A percentile compares a stretch with the other conserved stretches of the same genome.
phyloP scores from a whole-genome alignment of 495 filamentous ascomycete species.

The Pseudomonodictys pantanalensis region DNA sequence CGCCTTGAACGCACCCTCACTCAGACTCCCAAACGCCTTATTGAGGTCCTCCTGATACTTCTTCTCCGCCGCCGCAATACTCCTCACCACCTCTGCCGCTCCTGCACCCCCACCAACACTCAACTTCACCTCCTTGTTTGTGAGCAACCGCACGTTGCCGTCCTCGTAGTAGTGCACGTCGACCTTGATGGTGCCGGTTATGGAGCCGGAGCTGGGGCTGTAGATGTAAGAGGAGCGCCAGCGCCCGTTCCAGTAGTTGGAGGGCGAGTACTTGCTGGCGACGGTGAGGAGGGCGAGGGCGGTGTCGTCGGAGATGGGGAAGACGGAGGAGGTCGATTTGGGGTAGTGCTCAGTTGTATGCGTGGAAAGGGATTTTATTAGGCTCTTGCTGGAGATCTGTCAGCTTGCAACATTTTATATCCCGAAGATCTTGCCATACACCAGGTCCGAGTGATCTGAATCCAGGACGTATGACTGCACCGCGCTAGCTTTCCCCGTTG shows the following conservation, averaged over 20 bases:
- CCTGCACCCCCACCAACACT: conserved; percentile 56
- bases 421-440: conserved; percentile 51
- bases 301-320: conserved; percentile 71
- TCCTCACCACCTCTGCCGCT: conserved; percentile 65
- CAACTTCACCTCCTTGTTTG: conserved; percentile 66
- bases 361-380: conserved; percentile 70
- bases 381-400: conserved; percentile 60
- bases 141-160: conserved; percentile 90
- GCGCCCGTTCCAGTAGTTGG: conserved; percentile 97
- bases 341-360: conserved; percentile 90
- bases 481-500: conserved; percentile 76
- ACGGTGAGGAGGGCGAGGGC: conserved; percentile 78
- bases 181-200: conserved; percentile 69
- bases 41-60: conserved; percentile 97
- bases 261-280: conserved; percentile 93
- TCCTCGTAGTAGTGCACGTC: conserved; percentile 99
- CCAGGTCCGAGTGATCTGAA: conserved; percentile 70
- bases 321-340: conserved; percentile 73
- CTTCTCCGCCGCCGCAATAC: conserved; percentile 76
- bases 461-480: conserved; percentile 81
- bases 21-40: conserved; percentile 77
- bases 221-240: conserved; percentile 88
- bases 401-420: neutral
- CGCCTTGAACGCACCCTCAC: conserved; percentile 92
- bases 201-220: conserved; percentile 57